Percentiles rank a stretch among this genome's conserved stretches.
These are phyloP conservation scores for Colletotrichum aenigma DNA, from an alignment of 2,329 filamentous ascomycete species.

Conservation along the genomic window DNA sequence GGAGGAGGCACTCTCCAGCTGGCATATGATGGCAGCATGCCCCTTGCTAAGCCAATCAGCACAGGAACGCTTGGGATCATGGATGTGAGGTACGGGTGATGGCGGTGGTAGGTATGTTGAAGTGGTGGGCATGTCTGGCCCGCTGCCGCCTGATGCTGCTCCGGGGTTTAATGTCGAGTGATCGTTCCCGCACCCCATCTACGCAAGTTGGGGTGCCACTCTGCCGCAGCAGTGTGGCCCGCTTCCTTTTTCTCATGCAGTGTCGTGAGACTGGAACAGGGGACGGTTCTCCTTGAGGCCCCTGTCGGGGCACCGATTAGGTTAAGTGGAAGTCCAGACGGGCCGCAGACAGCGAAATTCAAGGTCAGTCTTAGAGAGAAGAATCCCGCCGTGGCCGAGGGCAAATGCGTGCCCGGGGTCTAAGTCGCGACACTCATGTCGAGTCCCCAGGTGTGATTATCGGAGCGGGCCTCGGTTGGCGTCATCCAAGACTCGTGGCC, in stretches of 20 bases:
- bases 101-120: background rate
- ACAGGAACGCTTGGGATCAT: background rate
- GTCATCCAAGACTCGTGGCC: background rate
- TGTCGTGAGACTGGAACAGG: slow-evolving; percentile 7
- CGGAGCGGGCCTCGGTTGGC: slow-evolving; percentile 5
- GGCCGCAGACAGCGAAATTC: background rate
- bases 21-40: background rate
- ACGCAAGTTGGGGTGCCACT: slow-evolving; percentile 10
- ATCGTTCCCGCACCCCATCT: slow-evolving; percentile 19
- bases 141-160: background rate
- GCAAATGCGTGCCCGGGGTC: background rate
- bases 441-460: background rate
- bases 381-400: background rate
- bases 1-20: background rate
- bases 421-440: background rate
- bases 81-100: slow-evolving; percentile 17
- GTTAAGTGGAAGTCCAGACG: background rate
- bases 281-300: background rate
- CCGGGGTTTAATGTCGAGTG: background rate
- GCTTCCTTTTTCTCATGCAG: slow-evolving; percentile 11
- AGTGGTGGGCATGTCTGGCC: background rate
- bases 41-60: background rate
- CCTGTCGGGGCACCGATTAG: background rate
- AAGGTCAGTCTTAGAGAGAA: background rate
- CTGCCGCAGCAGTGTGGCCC: slow-evolving; percentile 8